These are phyloP conservation scores for Fusarium anthophilum DNA, from an alignment of 2,329 filamentous ascomycete species.

Conservation along the genomic window DNA sequence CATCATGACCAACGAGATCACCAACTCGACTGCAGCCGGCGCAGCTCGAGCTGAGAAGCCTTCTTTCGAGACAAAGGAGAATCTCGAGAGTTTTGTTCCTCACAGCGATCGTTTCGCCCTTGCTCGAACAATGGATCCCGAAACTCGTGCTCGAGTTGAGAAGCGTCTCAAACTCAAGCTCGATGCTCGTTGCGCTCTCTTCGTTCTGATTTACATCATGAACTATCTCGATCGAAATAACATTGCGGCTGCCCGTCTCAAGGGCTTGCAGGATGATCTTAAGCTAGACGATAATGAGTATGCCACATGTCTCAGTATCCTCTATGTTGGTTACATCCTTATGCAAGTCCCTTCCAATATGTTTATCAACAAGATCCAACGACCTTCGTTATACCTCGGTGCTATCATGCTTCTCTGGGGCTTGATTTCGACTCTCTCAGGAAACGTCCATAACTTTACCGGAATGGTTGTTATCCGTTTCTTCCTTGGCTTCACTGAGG, in stretches of 20 bases:
- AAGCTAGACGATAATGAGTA: constrained; percentile 66
- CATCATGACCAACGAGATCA: constrained; percentile 7
- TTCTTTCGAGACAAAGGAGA: not conserved
- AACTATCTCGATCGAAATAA: constrained; percentile 78
- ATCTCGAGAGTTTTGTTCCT: not conserved
- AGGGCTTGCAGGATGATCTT: constrained; percentile 71
- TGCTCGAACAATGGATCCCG: not conserved
- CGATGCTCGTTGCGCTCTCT: constrained; percentile 73
- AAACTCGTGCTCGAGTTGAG: constrained; percentile 58
- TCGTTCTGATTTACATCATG: constrained; percentile 78
- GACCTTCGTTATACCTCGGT: constrained; percentile 62
- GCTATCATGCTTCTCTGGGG: constrained; percentile 68
- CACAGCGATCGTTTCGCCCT: not conserved
- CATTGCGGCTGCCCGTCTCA: constrained; percentile 72
- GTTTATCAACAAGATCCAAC: constrained; percentile 62
- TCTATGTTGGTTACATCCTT: constrained; percentile 73
- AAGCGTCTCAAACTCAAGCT: constrained; percentile 75
- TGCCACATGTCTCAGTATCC: constrained; percentile 69
- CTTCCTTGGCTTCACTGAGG: constrained; percentile 70
- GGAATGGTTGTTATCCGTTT: constrained; percentile 67
- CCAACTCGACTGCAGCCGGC: not conserved
- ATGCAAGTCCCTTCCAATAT: constrained; percentile 71
- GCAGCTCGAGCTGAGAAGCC: not conserved
- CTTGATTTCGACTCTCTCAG: constrained; percentile 66
- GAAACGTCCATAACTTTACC: constrained; percentile 60